Conservation (phyloP, 2,329 filamentous ascomycete species). For the Stachybotrys elegans region DNA sequence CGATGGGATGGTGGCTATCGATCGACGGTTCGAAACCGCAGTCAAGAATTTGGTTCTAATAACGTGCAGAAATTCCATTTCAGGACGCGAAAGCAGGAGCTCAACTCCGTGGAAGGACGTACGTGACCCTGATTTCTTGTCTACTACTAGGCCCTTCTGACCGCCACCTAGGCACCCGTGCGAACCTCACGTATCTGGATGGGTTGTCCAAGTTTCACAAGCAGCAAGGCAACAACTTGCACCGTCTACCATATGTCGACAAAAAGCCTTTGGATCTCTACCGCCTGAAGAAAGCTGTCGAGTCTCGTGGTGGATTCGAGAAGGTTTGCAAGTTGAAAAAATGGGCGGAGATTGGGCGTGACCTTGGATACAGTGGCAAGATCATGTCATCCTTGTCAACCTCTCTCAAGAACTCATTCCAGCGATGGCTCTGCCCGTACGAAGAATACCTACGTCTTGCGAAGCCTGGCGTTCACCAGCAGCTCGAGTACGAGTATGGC, state of each 20-base stretch:
- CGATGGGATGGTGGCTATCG: background rate
- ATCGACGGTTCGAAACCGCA: no score
- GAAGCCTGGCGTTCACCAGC: slow-evolving; percentile 94
- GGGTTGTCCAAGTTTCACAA: slow-evolving; percentile 95
- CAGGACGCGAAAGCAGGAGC: slow-evolving; percentile 87
- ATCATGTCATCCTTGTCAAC: slow-evolving; percentile 99
- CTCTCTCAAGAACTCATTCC: slow-evolving; percentile 95
- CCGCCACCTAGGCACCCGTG: slow-evolving; percentile 68
- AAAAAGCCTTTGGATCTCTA: slow-evolving; percentile 96
- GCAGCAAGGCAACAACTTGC: slow-evolving; percentile 89
- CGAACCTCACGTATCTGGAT: slow-evolving; percentile 93
- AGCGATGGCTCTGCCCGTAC: slow-evolving; percentile 94
- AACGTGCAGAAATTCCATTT: slow-evolving; percentile 87
- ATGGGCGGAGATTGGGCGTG: slow-evolving; percentile 97
- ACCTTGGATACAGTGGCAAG: slow-evolving; percentile 96
- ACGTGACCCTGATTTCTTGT: slow-evolving; percentile 31
- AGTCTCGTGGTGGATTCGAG: slow-evolving; percentile 90
- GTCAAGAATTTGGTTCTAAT: no score
- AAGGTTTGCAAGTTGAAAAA: slow-evolving; percentile 97
- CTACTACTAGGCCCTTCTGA: slow-evolving; percentile 31
- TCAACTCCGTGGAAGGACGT: slow-evolving; percentile 99
- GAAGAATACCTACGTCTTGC: slow-evolving; percentile 88
- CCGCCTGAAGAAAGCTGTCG: slow-evolving; percentile 93
- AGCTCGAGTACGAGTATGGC: slow-evolving; percentile 88
- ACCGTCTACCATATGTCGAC: slow-evolving; percentile 92